Evolutionary conservation across 1,139 yeast genomes (phyloP).

Genomic region (Geotrichum candidum): DNA sequence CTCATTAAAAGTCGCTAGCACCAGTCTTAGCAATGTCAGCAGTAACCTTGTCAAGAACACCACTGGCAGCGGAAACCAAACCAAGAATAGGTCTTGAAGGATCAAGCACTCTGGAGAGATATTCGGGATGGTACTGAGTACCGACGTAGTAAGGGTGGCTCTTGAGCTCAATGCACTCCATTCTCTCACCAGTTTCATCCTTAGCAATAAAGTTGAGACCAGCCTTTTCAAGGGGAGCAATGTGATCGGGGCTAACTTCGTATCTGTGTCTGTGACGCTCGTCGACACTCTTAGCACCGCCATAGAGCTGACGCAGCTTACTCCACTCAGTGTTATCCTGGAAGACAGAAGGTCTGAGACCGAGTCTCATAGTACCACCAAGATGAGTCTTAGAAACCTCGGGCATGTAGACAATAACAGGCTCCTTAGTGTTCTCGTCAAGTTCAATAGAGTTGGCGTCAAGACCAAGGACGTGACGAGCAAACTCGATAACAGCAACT

Average conservation of each 20-base stretch:
- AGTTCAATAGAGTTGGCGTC: constrained; percentile 84
- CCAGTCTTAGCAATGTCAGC: constrained; percentile 7
- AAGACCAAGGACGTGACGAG: constrained; percentile 70
- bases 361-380: constrained; percentile 99
- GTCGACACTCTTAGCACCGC: constrained; percentile 57
- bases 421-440: constrained; percentile 57
- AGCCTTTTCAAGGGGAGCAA: constrained; percentile 58
- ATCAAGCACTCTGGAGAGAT: constrained; percentile 88
- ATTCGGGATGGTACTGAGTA: constrained; percentile 98
- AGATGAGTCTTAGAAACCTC: constrained; percentile 91
- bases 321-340: constrained; percentile 64
- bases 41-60: constrained; percentile 57
- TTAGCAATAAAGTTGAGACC: constrained; percentile 90
- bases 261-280: constrained; percentile 99
- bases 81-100: constrained; percentile 97
- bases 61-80: constrained; percentile 86
- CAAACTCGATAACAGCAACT: constrained; percentile 92
- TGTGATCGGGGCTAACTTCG: constrained; percentile 85
- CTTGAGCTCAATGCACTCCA: constrained; percentile 83
- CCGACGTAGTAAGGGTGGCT: constrained; percentile 89
- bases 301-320: constrained; percentile 73
- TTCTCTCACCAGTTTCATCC: constrained; percentile 83
- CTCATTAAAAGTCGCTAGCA: constrained; percentile 9
- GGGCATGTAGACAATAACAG: constrained; percentile 95
- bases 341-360: constrained; percentile 84